Conservation (phyloP, 2,329 filamentous ascomycete species). For the Chaetomiaceae sp. region DNA sequence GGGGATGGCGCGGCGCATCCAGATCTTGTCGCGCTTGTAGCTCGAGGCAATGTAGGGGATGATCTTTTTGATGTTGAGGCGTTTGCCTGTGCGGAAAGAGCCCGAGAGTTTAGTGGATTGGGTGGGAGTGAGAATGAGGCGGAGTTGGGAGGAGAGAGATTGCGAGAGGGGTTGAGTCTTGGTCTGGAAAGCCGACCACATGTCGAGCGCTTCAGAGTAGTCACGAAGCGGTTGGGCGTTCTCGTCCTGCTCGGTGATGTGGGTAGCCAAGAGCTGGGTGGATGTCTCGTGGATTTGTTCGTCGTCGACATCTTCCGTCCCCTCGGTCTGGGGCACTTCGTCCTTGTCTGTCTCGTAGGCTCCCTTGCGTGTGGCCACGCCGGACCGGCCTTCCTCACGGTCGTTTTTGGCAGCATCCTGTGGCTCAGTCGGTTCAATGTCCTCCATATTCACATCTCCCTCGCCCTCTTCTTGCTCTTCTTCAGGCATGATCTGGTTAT, state of each 20-base stretch:
- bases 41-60: constrained; percentile 98
- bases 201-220: constrained; percentile 57
- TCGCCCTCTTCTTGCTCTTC: constrained; percentile 37
- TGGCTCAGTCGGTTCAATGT: constrained; percentile 38
- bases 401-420: constrained; percentile 40
- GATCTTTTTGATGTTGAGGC: constrained; percentile 98
- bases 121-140: constrained; percentile 90
- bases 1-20: constrained; percentile 90
- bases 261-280: constrained; percentile 67
- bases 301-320: constrained; percentile 39
- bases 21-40: constrained; percentile 99
- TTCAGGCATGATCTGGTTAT: constrained; percentile 50
- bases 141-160: constrained; percentile 87
- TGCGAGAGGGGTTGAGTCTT: constrained; percentile 82
- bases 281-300: constrained; percentile 52
- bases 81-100: constrained; percentile 94
- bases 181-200: constrained; percentile 82
- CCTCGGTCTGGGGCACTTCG: constrained; percentile 30
- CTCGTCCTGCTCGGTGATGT: constrained; percentile 48
- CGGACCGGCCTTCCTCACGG: constrained; percentile 53
- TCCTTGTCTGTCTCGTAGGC: constrained; percentile 48
- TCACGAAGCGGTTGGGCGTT: constrained; percentile 41
- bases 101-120: constrained; percentile 94
- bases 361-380: constrained; percentile 56
- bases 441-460: constrained; percentile 44